Conservation (phyloP, 2,329 filamentous ascomycete genomes). For the Lasiodiplodia citricola region DNA sequence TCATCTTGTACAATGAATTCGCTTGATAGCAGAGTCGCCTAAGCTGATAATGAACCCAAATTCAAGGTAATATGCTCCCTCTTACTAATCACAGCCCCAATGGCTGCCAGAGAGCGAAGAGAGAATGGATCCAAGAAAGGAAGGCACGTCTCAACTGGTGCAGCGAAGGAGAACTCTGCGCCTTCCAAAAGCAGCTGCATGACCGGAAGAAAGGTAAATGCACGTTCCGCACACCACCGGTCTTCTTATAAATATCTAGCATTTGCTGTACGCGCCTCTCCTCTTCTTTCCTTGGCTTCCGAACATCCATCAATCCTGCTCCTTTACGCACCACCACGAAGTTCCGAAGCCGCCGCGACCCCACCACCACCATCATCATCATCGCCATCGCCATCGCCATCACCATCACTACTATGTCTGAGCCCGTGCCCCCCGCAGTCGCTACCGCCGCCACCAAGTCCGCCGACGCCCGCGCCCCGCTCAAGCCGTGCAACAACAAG, state of each 20-base stretch:
- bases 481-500: neutral
- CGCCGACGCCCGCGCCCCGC: neutral
- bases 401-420: neutral
- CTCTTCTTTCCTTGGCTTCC: neutral
- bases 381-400: neutral
- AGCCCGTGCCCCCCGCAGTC: neutral
- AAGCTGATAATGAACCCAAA: neutral
- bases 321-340: neutral
- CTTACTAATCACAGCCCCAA: neutral
- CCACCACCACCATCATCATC: neutral
- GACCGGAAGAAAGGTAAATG: neutral
- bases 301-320: neutral
- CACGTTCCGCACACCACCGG: neutral
- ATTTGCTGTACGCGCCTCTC: neutral
- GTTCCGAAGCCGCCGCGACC: neutral
- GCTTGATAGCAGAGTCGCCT: neutral
- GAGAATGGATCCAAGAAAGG: neutral
- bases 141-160: neutral
- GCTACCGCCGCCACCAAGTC: neutral
- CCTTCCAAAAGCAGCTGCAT: neutral
- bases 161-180: neutral
- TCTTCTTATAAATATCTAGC: neutral
- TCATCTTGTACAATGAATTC: neutral
- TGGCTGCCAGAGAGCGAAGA: neutral
- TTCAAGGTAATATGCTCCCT: neutral